Percentiles rank a stretch among this genome's conserved stretches.
Evolutionary conservation across 352 stramenopile genomes (phyloP).

Genomic region (Phytophthora fragariaefolia): DNA sequence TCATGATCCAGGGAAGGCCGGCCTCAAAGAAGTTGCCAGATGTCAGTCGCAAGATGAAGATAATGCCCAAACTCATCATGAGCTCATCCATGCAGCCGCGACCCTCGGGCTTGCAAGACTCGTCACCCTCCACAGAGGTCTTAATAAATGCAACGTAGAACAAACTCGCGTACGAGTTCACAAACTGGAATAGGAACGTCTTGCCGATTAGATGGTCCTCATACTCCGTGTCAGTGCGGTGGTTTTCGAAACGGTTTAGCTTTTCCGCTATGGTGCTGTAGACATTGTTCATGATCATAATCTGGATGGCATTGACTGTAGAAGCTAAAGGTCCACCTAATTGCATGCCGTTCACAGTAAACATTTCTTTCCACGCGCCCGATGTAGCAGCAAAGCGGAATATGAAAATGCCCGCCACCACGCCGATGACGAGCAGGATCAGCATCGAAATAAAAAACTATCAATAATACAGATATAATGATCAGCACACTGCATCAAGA

Average conservation of each 20-base stretch:
- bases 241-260: conserved; percentile 94
- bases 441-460: conserved; percentile 78
- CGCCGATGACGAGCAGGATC: conserved; percentile 71
- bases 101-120: conserved; percentile 47
- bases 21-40: conserved; percentile 83
- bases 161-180: conserved; percentile 84
- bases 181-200: conserved; percentile 86
- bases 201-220: conserved; percentile 92
- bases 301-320: conserved; percentile 83
- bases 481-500: not conserved
- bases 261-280: conserved; percentile 67
- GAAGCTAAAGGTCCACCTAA: conserved; percentile 61
- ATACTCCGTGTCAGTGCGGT: conserved; percentile 96
- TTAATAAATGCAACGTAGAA: conserved; percentile 92
- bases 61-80: conserved; percentile 78
- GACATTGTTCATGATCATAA: conserved; percentile 83
- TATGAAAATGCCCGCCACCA: conserved; percentile 74
- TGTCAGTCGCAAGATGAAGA: conserved; percentile 75
- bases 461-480: not conserved
- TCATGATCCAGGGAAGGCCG: conserved; percentile 76
- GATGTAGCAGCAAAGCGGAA: conserved; percentile 71
- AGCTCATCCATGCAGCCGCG: conserved; percentile 82
- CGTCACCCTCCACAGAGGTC: conserved; percentile 50
- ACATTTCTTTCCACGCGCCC: conserved; percentile 59
- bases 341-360: conserved; percentile 58